A percentile compares a stretch with the other conserved stretches of the same genome.
phyloP scores from a whole-genome alignment of 108 stramenopile genomes.

The Cyclotella sp. region DNA sequence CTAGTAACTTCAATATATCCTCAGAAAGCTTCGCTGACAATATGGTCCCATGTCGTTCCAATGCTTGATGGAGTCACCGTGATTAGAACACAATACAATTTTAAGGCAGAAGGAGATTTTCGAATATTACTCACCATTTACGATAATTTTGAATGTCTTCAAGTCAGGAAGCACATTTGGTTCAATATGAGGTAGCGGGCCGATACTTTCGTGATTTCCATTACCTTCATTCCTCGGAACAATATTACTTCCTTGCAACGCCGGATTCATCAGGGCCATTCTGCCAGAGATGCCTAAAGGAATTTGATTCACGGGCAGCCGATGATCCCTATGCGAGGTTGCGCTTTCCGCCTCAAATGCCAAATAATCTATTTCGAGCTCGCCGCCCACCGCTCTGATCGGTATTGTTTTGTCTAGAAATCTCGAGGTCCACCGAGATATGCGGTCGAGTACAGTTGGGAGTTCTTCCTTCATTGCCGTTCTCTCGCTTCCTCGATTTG shows the following conservation, averaged over 20 bases:
- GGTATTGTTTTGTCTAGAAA: neutral
- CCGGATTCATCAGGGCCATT: conserved; percentile 33
- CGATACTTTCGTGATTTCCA: conserved; percentile 13
- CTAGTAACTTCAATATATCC: conserved; percentile 30
- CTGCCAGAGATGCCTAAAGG: conserved; percentile 17
- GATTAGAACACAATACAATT: neutral
- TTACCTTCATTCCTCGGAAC: neutral
- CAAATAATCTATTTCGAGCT: neutral
- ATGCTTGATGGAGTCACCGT: conserved; percentile 1
- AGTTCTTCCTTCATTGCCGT: neutral
- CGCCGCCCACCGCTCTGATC: neutral
- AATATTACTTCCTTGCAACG: conserved; percentile 9
- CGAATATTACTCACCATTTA: conserved; percentile 19
- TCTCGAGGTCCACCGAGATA: neutral
- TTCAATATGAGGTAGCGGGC: conserved; percentile 45
- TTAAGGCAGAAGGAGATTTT: neutral
- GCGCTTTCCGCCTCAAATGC: neutral
- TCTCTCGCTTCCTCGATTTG: neutral
- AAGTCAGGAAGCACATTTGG: conserved; percentile 30
- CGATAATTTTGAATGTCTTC: conserved; percentile 38
- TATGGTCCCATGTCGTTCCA: conserved; percentile 35
- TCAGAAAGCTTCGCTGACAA: conserved; percentile 30
- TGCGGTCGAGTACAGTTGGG: neutral
- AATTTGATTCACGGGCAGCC: neutral
- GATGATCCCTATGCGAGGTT: neutral